Percentiles rank a stretch among this genome's conserved stretches.
Conservation (phyloP, 768 basidiomycete genomes). For the Psilocybe sp. region DNA sequence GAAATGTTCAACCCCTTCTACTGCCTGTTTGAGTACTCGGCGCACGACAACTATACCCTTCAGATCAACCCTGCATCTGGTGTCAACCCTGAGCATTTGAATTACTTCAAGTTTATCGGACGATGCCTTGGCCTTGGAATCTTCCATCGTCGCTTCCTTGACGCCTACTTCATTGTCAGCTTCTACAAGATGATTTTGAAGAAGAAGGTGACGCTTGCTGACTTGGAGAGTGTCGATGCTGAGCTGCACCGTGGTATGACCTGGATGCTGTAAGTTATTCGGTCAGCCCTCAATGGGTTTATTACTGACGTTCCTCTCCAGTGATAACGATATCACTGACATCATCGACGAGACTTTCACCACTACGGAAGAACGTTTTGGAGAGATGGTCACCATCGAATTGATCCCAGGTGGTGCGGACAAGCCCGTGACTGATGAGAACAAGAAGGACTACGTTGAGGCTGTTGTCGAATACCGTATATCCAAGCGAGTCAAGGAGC, state of each 20-base stretch:
- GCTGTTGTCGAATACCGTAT: slow-evolving; percentile 95
- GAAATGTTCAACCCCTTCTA: slow-evolving; percentile 99
- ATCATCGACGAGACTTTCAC: slow-evolving; percentile 98
- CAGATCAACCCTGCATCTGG: slow-evolving; percentile 99
- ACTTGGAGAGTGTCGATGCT: slow-evolving; percentile 95
- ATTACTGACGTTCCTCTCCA: slow-evolving; percentile 22
- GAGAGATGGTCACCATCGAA: slow-evolving; percentile 96
- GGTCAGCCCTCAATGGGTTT: not conserved
- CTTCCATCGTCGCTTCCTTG: slow-evolving; percentile 98
- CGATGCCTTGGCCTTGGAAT: slow-evolving; percentile 93
- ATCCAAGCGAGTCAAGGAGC: slow-evolving; percentile 94
- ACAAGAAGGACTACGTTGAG: slow-evolving; percentile 99
- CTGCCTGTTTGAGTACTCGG: slow-evolving; percentile 99
- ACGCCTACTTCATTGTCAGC: slow-evolving; percentile 98
- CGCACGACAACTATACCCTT: slow-evolving; percentile 99
- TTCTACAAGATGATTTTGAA: slow-evolving; percentile 99
- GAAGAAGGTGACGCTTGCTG: slow-evolving; percentile 93
- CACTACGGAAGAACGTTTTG: slow-evolving; percentile 95
- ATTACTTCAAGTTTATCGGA: slow-evolving; percentile 99
- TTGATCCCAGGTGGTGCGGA: slow-evolving; percentile 87
- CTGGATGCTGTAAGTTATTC: slow-evolving; percentile 89
- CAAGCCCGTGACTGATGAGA: slow-evolving; percentile 88
- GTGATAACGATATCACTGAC: slow-evolving; percentile 98
- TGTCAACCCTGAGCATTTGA: slow-evolving; percentile 98
- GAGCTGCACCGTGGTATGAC: slow-evolving; percentile 93